Percentiles rank a stretch among this genome's conserved stretches.
Conservation (phyloP, 169 alveolate species). For the Cryptosporidium baileyi region DNA sequence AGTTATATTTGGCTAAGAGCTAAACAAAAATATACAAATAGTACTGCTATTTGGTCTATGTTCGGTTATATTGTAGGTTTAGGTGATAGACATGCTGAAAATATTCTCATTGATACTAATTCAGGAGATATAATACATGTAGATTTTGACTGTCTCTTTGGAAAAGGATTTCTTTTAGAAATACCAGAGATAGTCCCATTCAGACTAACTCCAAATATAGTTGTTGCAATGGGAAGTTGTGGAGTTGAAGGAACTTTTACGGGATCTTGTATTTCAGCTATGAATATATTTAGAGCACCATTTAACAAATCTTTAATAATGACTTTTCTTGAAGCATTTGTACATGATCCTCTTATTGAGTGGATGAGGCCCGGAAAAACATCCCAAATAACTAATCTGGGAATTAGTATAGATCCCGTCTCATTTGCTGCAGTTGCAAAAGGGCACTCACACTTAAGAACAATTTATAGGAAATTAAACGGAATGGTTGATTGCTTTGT, state of each 20-base stretch:
- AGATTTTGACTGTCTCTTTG: slow-evolving; percentile 98
- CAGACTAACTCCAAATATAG: slow-evolving; percentile 94
- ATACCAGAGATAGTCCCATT: slow-evolving; percentile 98
- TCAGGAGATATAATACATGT: slow-evolving; percentile 94
- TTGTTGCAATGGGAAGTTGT: slow-evolving; percentile 91
- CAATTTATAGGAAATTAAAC: slow-evolving; percentile 77
- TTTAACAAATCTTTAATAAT: slow-evolving; percentile 81
- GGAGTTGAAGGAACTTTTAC: slow-evolving; percentile 87
- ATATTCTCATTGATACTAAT: slow-evolving; percentile 90
- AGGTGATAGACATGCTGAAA: slow-evolving; percentile 98
- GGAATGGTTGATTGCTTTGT: slow-evolving; percentile 84
- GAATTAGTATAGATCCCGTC: slow-evolving; percentile 71
- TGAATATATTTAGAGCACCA: slow-evolving; percentile 83
- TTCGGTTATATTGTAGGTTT: slow-evolving; percentile 96
- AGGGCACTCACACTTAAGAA: slow-evolving; percentile 75
- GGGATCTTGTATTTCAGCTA: slow-evolving; percentile 86
- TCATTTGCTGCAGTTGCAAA: slow-evolving; percentile 75
- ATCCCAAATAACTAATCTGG: slow-evolving; percentile 40
- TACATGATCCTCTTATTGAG: slow-evolving; percentile 93
- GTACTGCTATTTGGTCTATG: slow-evolving; percentile 94
- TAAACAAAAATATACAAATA: slow-evolving; percentile 86
- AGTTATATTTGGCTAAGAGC: slow-evolving; percentile 89
- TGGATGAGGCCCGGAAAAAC: slow-evolving; percentile 85
- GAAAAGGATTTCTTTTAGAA: slow-evolving; percentile 93
- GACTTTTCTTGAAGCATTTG: slow-evolving; percentile 91